Conservation (phyloP, 768 basidiomycete species). For the Kwoniella europaea region DNA sequence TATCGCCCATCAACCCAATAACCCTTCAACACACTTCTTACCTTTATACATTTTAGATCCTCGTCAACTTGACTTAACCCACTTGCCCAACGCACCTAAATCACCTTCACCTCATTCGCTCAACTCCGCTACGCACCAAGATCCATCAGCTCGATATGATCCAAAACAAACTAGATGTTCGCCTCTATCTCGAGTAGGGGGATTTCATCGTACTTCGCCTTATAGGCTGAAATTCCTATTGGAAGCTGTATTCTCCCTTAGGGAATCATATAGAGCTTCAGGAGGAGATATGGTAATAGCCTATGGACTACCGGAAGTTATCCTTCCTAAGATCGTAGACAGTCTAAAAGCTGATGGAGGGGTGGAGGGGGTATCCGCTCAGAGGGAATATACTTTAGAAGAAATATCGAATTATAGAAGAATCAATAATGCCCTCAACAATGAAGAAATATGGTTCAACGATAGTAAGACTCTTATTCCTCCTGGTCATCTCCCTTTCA, state of each 20-base stretch:
- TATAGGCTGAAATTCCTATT: slow-evolving; percentile 56
- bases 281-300: slow-evolving; percentile 58
- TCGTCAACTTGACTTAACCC: slow-evolving; percentile 58
- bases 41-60: slow-evolving; percentile 61
- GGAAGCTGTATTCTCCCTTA: slow-evolving; percentile 57
- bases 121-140: slow-evolving; percentile 20
- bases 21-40: slow-evolving; percentile 58
- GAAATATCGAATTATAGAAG: slow-evolving; percentile 22
- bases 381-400: slow-evolving; percentile 54
- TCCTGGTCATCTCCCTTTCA: slow-evolving; percentile 55
- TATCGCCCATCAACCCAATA: slow-evolving; percentile 39
- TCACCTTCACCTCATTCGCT: slow-evolving; percentile 30
- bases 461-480: slow-evolving; percentile 57
- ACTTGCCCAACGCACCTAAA: slow-evolving; percentile 50
- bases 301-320: slow-evolving; percentile 59
- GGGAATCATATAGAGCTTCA: slow-evolving; percentile 42
- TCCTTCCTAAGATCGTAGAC: slow-evolving; percentile 53
- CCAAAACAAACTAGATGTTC: slow-evolving; percentile 24
- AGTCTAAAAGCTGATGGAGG: slow-evolving; percentile 47
- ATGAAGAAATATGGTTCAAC: slow-evolving; percentile 35
- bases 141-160: slow-evolving; percentile 2
- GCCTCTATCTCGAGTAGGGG: slow-evolving; percentile 37
- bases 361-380: slow-evolving; percentile 56
- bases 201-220: slow-evolving; percentile 44
- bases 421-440: slow-evolving; percentile 40